A percentile compares a stretch with the other conserved stretches of the same genome.
These are phyloP conservation scores for Geotrichum phurueaensis DNA, from an alignment of 1,139 yeast species.

Conservation along the genomic window DNA sequence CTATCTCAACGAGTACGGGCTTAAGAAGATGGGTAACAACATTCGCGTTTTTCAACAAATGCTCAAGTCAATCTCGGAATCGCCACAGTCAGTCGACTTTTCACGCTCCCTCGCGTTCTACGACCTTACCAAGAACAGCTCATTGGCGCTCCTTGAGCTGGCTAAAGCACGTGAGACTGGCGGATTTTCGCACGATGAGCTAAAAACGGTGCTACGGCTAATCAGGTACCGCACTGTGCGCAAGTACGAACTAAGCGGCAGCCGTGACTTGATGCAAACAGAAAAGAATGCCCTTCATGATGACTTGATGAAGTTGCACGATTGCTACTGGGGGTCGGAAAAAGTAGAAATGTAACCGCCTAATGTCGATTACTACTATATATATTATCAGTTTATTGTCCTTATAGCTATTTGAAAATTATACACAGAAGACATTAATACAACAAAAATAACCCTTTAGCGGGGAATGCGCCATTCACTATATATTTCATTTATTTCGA, in stretches of 20 bases:
- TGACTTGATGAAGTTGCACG: constrained; percentile 25
- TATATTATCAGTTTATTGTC: too few relatives aligned
- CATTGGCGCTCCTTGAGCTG: constrained; percentile 25
- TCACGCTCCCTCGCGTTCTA: constrained; percentile 53
- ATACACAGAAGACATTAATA: too few relatives aligned
- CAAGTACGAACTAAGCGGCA: constrained; percentile 26
- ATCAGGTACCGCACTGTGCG: constrained; percentile 26
- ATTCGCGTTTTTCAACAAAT: constrained; percentile 71
- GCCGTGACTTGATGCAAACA: constrained; percentile 28
- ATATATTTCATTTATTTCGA: too few relatives aligned
- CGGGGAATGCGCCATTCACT: too few relatives aligned
- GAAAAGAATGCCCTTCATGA: constrained; percentile 25
- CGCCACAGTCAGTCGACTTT: constrained; percentile 58
- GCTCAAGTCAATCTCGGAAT: constrained; percentile 54
- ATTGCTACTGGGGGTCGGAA: constrained; percentile 26
- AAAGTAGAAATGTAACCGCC: constrained; percentile 12
- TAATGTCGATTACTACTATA: too few relatives aligned
- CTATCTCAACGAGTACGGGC: constrained; percentile 58
- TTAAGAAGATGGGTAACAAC: constrained; percentile 60
- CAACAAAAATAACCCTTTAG: too few relatives aligned
- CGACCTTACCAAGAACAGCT: constrained; percentile 42
- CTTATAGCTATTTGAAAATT: too few relatives aligned
- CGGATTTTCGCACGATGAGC: constrained; percentile 26
- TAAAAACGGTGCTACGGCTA: constrained; percentile 27
- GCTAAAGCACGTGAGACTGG: constrained; percentile 20